Evolutionary conservation across 768 basidiomycete genomes (phyloP).

Genomic region (Galerina marginata): DNA sequence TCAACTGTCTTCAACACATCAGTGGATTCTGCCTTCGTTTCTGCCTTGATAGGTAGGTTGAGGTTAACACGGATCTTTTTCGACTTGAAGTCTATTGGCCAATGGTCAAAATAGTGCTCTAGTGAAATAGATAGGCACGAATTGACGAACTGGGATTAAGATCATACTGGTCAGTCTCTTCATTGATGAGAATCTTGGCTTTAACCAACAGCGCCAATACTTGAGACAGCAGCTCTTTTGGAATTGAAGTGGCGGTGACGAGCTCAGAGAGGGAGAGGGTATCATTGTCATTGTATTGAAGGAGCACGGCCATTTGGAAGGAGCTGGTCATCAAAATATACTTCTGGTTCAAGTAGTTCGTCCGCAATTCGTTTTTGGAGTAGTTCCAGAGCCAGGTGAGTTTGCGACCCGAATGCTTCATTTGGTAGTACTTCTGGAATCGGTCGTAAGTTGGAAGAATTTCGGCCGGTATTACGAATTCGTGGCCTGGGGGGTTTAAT

Average conservation of each 20-base stretch:
- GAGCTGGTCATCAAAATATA: conserved; percentile 96
- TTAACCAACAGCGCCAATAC: conserved; percentile 76
- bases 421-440: conserved; percentile 92
- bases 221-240: conserved; percentile 78
- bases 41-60: conserved; percentile 92
- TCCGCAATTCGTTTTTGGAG: conserved; percentile 94
- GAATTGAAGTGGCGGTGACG: conserved; percentile 76
- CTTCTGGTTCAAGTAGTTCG: conserved; percentile 92
- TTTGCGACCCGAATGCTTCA: conserved; percentile 93
- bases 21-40: conserved; percentile 87
- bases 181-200: conserved; percentile 87
- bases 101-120: not conserved
- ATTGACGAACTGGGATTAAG: conserved; percentile 69
- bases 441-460: conserved; percentile 87
- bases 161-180: conserved; percentile 90
- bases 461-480: conserved; percentile 89
- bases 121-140: not conserved
- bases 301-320: conserved; percentile 93
- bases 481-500: conserved; percentile 78
- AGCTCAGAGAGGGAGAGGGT: conserved; percentile 84
- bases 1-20: conserved; percentile 97
- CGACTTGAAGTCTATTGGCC: conserved; percentile 75
- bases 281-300: conserved; percentile 93
- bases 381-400: conserved; percentile 99
- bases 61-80: conserved; percentile 95